Percentiles rank a stretch among this genome's conserved stretches.
Evolutionary conservation across 1,284 basidiomycete genomes (phyloP).

Genomic region (Chondrostereum purpureum): DNA sequence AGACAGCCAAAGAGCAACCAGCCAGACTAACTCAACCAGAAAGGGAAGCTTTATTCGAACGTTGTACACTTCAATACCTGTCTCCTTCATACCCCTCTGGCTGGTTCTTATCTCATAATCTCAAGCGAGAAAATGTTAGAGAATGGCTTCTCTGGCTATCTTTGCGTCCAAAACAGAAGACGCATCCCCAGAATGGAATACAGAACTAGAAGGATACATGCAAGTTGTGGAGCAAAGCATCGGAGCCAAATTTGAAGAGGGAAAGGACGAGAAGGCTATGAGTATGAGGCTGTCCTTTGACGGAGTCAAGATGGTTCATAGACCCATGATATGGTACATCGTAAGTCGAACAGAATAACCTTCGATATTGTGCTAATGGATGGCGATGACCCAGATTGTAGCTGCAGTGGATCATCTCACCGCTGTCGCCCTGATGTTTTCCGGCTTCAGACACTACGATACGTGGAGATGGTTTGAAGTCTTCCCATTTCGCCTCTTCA

Average conservation of each 20-base stretch:
- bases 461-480: constrained; percentile 28
- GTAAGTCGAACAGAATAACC: no score
- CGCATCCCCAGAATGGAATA: constrained; percentile 31
- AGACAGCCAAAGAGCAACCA: constrained; percentile 37
- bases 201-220: constrained; percentile 43
- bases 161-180: constrained; percentile 34
- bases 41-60: constrained; percentile 42
- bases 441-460: constrained; percentile 51
- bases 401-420: constrained; percentile 41
- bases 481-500: constrained; percentile 49
- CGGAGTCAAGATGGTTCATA: constrained; percentile 43
- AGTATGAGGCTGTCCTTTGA: constrained; percentile 53
- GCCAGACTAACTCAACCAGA: constrained; percentile 32
- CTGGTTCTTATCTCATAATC: constrained; percentile 43
- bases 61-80: constrained; percentile 30
- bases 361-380: neutral
- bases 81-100: constrained; percentile 31
- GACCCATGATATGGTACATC: constrained; percentile 58
- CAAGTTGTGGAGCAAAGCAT: constrained; percentile 28
- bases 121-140: constrained; percentile 42
- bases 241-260: constrained; percentile 32
- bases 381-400: constrained; percentile 37
- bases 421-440: constrained; percentile 26
- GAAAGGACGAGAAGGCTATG: constrained; percentile 27
- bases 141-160: constrained; percentile 63